A percentile compares a stretch with the other conserved stretches of the same genome.
These are phyloP conservation scores for Pseudofabraea citricarpa DNA, from an alignment of 2,329 filamentous ascomycete genomes.

Conservation along the genomic window DNA sequence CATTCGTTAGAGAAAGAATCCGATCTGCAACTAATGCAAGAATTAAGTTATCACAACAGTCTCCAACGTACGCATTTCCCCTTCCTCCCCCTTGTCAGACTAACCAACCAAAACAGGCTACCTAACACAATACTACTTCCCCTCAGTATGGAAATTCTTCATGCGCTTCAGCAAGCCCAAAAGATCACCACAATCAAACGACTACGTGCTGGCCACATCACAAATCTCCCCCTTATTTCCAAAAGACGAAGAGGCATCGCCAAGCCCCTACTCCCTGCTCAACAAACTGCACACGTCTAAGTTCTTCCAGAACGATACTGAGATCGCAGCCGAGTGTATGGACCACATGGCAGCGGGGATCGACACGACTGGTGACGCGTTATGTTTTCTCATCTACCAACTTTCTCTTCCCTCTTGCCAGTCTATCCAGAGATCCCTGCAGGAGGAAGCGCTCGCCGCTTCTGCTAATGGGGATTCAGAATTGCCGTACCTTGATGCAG, in stretches of 20 bases:
- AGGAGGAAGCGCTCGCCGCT: constrained; percentile 44
- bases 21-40: constrained; percentile 64
- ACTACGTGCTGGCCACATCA: constrained; percentile 52
- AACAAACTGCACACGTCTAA: constrained; percentile 51
- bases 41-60: constrained; percentile 63
- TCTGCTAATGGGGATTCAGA: constrained; percentile 38
- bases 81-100: not conserved
- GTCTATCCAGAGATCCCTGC: constrained; percentile 45
- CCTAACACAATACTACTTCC: constrained; percentile 64
- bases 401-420: constrained; percentile 55
- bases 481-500: constrained; percentile 56
- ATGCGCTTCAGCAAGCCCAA: constrained; percentile 73
- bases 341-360: constrained; percentile 69
- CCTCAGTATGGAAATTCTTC: constrained; percentile 94
- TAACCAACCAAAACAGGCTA: constrained; percentile 37
- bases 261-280: constrained; percentile 52
- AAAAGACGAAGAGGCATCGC: constrained; percentile 38
- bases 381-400: constrained; percentile 69
- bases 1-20: constrained; percentile 49
- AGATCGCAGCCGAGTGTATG: constrained; percentile 63
- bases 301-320: constrained; percentile 42
- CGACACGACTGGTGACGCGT: constrained; percentile 64
- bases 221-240: no score
- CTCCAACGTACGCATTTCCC: constrained; percentile 46
- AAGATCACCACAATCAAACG: constrained; percentile 46